A percentile compares a stretch with the other conserved stretches of the same genome.
Conservation (phyloP, 2,329 filamentous ascomycete genomes). For the Alternaria longipes region DNA sequence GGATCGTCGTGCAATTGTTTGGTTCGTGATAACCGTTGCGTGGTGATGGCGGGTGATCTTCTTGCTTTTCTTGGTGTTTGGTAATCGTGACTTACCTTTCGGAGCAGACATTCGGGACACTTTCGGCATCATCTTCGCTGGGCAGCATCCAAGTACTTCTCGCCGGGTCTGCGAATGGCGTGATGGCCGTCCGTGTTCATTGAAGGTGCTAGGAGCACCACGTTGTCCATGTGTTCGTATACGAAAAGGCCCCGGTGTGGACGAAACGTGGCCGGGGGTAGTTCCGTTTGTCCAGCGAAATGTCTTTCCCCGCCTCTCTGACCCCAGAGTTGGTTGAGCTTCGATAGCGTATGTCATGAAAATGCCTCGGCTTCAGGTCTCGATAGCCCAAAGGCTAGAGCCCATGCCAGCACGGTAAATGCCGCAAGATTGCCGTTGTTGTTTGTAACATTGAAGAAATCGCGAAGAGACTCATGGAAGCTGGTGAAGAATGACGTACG, state of each 20-base stretch:
- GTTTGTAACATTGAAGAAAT: background rate
- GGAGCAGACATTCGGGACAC: background rate
- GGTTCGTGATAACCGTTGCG: conserved; percentile 5
- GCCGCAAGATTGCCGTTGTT: background rate
- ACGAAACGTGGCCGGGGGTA: conserved; percentile 2
- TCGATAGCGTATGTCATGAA: conserved; percentile 4
- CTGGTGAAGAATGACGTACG: conserved; percentile 8
- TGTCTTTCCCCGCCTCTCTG: conserved; percentile 7
- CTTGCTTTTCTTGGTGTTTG: conserved; percentile 1
- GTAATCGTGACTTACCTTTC: background rate
- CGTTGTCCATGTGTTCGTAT: conserved; percentile 16
- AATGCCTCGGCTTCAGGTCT: conserved; percentile 6
- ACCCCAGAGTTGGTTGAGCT: conserved; percentile 2
- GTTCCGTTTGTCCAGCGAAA: background rate
- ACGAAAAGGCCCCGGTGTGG: background rate
- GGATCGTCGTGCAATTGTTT: background rate
- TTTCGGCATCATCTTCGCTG: background rate
- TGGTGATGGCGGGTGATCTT: background rate
- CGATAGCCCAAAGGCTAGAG: background rate
- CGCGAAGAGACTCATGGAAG: background rate
- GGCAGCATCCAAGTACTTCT: background rate
- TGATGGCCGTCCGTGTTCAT: background rate
- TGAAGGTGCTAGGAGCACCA: conserved; percentile 8
- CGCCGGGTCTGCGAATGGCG: background rate
- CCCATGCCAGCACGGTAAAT: background rate